These are phyloP conservation scores for Solanum raphanifolium DNA, from an alignment of 257 asterid species.

Conservation along the genomic window DNA sequence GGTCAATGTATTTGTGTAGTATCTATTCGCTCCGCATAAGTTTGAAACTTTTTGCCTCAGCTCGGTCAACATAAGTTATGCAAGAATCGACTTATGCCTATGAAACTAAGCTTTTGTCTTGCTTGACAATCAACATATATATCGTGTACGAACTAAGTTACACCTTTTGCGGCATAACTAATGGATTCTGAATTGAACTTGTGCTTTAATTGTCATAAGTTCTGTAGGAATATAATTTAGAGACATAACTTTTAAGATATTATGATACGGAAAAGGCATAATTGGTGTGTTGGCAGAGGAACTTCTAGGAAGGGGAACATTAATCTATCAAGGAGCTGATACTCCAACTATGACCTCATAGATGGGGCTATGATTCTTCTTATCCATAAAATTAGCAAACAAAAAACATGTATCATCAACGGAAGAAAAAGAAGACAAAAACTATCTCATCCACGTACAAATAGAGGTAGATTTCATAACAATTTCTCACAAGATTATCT, in stretches of 20 bases:
- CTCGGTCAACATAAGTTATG: background rate
- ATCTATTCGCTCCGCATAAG: background rate
- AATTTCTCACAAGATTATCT: background rate
- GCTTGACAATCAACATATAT: background rate
- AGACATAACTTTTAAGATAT: background rate
- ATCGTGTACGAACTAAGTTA: background rate
- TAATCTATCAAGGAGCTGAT: background rate
- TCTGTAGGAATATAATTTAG: background rate
- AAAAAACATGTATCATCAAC: background rate
- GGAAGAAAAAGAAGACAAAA: background rate
- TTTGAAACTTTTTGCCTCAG: background rate
- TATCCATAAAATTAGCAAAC: background rate
- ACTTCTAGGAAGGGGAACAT: background rate
- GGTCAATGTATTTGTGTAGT: background rate
- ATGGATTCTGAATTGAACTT: background rate
- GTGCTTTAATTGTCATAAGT: background rate
- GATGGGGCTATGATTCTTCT: background rate
- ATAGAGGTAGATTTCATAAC: too few species aligned
- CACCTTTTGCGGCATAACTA: background rate
- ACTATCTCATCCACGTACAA: background rate
- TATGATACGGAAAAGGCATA: background rate
- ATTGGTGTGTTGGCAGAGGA: background rate
- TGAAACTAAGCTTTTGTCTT: background rate
- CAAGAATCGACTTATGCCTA: background rate
- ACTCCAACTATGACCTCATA: background rate